Evolutionary conservation across 352 stramenopile genomes (phyloP).

Genomic region (Pelagophyceae sp.): DNA sequence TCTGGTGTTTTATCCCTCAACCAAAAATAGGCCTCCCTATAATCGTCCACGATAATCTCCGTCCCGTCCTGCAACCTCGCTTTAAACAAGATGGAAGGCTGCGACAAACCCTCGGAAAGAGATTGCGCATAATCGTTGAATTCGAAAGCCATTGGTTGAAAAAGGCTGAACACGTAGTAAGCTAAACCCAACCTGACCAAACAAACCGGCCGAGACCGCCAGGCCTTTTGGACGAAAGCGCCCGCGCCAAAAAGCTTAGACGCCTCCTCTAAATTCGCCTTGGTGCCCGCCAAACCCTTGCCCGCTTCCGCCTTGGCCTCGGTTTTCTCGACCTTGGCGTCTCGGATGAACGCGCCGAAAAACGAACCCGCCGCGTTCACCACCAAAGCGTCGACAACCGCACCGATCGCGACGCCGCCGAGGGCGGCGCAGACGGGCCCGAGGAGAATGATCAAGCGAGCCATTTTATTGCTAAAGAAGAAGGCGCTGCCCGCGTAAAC

Average conservation of each 20-base stretch:
- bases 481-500: conserved; percentile 53
- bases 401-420: conserved; percentile 52
- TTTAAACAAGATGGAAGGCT: conserved; percentile 64
- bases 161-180: neutral
- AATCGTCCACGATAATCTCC: conserved; percentile 77
- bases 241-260: too few relatives aligned
- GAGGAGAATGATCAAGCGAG: conserved; percentile 57
- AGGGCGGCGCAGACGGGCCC: conserved; percentile 53
- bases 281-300: too few relatives aligned
- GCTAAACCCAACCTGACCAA: neutral
- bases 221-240: too few relatives aligned
- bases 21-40: conserved; percentile 85
- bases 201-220: too few relatives aligned
- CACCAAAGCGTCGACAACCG: conserved; percentile 34
- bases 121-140: conserved; percentile 49
- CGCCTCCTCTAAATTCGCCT: too few relatives aligned
- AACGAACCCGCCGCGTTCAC: neutral
- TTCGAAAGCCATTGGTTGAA: neutral
- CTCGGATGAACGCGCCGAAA: neutral
- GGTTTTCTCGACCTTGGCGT: too few relatives aligned
- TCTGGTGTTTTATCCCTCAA: conserved; percentile 62
- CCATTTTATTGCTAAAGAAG: conserved; percentile 63
- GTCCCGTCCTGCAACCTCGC: conserved; percentile 43
- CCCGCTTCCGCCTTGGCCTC: too few relatives aligned
- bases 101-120: conserved; percentile 41